A percentile compares a stretch with the other conserved stretches of the same genome.
Conservation (phyloP, 257 asterid species). For the Schizonepeta tenuifolia region DNA sequence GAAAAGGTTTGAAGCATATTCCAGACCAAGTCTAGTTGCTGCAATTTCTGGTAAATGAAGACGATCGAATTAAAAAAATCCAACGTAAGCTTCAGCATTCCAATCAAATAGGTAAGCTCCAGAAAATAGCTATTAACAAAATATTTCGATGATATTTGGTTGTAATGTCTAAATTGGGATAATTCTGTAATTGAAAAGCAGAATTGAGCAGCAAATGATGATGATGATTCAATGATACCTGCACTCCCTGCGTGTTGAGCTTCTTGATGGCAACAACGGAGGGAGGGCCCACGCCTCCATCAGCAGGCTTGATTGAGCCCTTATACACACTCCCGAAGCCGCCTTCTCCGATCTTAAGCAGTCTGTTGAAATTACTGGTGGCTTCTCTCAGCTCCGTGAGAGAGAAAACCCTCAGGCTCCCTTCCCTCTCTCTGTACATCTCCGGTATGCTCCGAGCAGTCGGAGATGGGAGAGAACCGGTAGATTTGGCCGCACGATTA, state of each 20-base stretch:
- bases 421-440: conserved; percentile 68
- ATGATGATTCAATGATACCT: conserved; percentile 47
- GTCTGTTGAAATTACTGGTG: conserved; percentile 64
- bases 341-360: conserved; percentile 86
- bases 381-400: conserved; percentile 71
- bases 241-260: conserved; percentile 74
- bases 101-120: background rate
- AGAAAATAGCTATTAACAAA: background rate
- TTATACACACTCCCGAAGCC: conserved; percentile 93
- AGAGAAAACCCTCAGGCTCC: conserved; percentile 61
- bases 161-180: background rate
- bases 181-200: background rate
- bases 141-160: background rate
- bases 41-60: background rate
- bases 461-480: conserved; percentile 64
- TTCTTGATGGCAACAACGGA: conserved; percentile 76
- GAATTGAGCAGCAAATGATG: conserved; percentile 11
- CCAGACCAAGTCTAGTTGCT: background rate
- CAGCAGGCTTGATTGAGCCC: conserved; percentile 53
- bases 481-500: conserved; percentile 52
- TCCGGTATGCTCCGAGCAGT: conserved; percentile 58
- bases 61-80: background rate
- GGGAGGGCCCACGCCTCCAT: conserved; percentile 44
- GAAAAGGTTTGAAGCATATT: background rate
- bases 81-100: background rate